phyloP scores from a whole-genome alignment of 768 basidiomycete species.

The Aureoboletus auriporus region DNA sequence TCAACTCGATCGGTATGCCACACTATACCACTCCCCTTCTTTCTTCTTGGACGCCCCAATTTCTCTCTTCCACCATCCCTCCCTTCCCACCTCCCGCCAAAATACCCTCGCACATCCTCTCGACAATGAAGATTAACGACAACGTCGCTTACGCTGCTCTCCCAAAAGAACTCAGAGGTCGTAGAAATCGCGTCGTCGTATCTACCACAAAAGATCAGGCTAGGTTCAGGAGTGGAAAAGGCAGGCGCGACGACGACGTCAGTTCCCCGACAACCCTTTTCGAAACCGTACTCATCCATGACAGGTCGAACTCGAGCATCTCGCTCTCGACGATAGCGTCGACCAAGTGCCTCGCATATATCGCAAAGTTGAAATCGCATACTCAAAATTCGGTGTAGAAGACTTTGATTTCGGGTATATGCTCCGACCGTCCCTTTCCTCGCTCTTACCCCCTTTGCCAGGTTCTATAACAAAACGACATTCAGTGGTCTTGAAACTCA shows the following conservation, averaged over 20 bases:
- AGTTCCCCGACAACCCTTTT: constrained; percentile 1
- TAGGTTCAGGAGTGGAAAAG: constrained; percentile 85
- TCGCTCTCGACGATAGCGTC: constrained; percentile 46
- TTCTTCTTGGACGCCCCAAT: constrained; percentile 58
- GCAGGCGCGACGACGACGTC: constrained; percentile 39
- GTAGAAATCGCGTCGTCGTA: constrained; percentile 66
- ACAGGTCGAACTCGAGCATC: constrained; percentile 53
- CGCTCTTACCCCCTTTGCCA: constrained; percentile 25
- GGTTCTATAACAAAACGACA: constrained; percentile 90
- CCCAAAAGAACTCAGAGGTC: constrained; percentile 80
- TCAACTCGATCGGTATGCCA: constrained; percentile 88
- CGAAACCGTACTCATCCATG: constrained; percentile 2
- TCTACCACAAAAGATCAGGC: constrained; percentile 52
- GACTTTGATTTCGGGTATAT: constrained; percentile 96
- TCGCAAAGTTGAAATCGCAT: constrained; percentile 93
- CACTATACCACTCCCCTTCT: constrained; percentile 72
- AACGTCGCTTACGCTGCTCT: constrained; percentile 86
- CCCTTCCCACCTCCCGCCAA: constrained; percentile 66
- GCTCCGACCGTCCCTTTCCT: neutral
- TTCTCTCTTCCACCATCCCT: constrained; percentile 43
- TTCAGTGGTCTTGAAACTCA: constrained; percentile 95
- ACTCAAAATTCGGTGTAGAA: constrained; percentile 97
- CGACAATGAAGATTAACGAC: constrained; percentile 81
- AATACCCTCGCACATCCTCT: constrained; percentile 76
- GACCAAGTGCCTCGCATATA: constrained; percentile 77